Evolutionary conservation across 768 basidiomycete species (phyloP).

Genomic region (Xanthoconium stramineum): DNA sequence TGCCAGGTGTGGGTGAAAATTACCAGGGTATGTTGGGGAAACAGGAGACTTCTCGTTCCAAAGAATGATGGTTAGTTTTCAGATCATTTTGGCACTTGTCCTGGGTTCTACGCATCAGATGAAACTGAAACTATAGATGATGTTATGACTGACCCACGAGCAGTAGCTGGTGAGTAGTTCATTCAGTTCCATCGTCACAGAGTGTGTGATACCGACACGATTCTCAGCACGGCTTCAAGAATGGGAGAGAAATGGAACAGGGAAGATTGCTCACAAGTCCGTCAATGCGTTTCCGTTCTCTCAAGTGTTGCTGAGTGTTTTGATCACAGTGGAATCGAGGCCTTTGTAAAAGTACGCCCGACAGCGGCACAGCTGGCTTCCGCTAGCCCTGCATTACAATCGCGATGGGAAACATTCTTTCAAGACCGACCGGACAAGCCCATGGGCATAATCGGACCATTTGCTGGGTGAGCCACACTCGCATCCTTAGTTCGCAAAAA

Average conservation of each 20-base stretch:
- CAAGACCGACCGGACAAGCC: conserved; percentile 53
- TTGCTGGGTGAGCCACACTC: conserved; percentile 36
- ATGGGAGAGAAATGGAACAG: conserved; percentile 39
- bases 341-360: conserved; percentile 54
- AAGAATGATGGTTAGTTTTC: neutral
- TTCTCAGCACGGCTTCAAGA: conserved; percentile 27
- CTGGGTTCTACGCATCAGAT: conserved; percentile 38
- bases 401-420: conserved; percentile 53
- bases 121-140: conserved; percentile 48
- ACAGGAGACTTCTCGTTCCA: neutral
- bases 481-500: neutral
- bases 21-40: neutral
- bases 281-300: conserved; percentile 1
- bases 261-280: conserved; percentile 53
- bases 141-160: conserved; percentile 39
- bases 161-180: conserved; percentile 36
- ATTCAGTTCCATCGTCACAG: conserved; percentile 2
- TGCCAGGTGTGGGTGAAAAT: conserved; percentile 7
- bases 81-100: conserved; percentile 30
- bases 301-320: neutral
- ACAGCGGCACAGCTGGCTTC: conserved; percentile 43
- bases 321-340: conserved; percentile 49
- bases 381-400: conserved; percentile 39
- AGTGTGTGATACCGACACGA: neutral
- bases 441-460: conserved; percentile 39